Conservation (phyloP, 257 asterid genomes). For the Solanum paucissectum region DNA sequence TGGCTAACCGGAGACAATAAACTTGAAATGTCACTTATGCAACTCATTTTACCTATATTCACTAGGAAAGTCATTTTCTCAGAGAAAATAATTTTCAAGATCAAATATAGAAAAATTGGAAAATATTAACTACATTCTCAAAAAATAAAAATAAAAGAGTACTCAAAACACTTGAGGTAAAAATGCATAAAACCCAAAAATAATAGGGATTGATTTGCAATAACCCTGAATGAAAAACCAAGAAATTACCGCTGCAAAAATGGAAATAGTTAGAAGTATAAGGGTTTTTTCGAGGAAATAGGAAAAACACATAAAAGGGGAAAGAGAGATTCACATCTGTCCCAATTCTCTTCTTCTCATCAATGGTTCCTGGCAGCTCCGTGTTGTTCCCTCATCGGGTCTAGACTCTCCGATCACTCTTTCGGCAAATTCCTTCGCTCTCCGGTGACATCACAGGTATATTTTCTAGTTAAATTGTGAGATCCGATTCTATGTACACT, state of each 20-base stretch:
- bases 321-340: constrained; percentile 32
- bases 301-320: background rate
- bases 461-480: background rate
- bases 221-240: background rate
- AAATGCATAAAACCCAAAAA: background rate
- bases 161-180: background rate
- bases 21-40: background rate
- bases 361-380: background rate
- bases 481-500: background rate
- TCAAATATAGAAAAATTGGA: background rate
- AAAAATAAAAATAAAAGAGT: background rate
- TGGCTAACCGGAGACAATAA: background rate
- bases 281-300: background rate
- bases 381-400: background rate
- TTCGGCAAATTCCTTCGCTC: background rate
- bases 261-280: background rate
- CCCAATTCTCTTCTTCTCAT: constrained; percentile 19
- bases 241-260: background rate
- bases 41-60: background rate
- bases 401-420: constrained; percentile 5
- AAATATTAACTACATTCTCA: background rate
- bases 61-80: background rate
- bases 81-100: background rate
- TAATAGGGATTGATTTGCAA: background rate
- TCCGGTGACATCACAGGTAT: background rate